Base-by-base conservation (phyloP, 2,329 filamentous ascomycete species). In the Penicillium decumbens region DNA sequence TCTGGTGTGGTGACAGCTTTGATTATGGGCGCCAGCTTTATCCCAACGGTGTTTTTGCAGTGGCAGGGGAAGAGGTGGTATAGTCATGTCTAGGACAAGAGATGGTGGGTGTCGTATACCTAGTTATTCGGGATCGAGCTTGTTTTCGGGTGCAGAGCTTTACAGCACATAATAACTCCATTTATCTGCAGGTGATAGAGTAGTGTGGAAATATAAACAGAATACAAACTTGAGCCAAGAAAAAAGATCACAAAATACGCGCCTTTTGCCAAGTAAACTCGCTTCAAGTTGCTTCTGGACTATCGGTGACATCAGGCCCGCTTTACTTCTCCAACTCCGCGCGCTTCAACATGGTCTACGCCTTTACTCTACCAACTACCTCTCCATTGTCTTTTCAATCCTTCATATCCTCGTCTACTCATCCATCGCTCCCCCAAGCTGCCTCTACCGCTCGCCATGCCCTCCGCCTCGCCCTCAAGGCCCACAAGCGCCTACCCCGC, bases 351-450 rank as follows among this genome's bases (percentile, higher is more conserved):
- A 97, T 97, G 93, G 91, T 92, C 28, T 97, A 88, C 66, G 87
- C 88, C 10, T 96, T 95, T 65, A 75, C 81, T 9, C 82, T 97
- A 28, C 91, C 93, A 1, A 97, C 92, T 0, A 96, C 92, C 4
- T 95, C 90, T 29, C 82, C 86, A 46, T 85, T 95, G 65, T 85
- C 88, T 45, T 92, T 95, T 66, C 86, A 88, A 20, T 78, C 85
- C 32, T 87, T 78, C 70, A 85, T 95, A 70, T 80, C 75, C 61
- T 92, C 87, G 63, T 81, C 84, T 56, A 89, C 89, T 2, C 92
- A 97, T 70, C 92, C 93, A 3, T 95, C 92, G 0, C 79, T 98
- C 37, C 89, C 90, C 23, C 81, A 92, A 61, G 81, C 82, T 47
- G 85, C 89, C 20, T 91, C 90, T 58, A 92, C 88, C 7, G 83